Evolutionary conservation across 2,329 filamentous ascomycete species (phyloP).

Genomic region (Coniochaeta sp.): DNA sequence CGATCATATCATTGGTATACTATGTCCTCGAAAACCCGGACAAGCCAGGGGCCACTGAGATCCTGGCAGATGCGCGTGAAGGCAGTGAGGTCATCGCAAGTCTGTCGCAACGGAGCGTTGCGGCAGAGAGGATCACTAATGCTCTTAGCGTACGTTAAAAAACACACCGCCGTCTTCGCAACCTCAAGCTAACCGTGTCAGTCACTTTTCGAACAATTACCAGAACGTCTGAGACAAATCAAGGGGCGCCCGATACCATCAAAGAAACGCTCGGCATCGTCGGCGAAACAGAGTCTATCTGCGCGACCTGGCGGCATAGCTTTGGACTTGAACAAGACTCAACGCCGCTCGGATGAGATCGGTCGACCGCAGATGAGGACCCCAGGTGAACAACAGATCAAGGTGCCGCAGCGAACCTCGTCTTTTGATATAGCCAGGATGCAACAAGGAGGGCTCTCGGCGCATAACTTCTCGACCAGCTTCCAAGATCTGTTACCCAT

Average conservation of each 20-base stretch:
- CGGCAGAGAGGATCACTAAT: constrained; percentile 76
- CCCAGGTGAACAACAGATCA: constrained; percentile 7
- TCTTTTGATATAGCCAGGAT: constrained; percentile 17
- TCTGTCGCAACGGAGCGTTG: constrained; percentile 76
- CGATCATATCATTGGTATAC: constrained; percentile 68
- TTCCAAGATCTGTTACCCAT: constrained; percentile 37
- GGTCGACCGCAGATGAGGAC: constrained; percentile 9
- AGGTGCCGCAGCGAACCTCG: constrained; percentile 12
- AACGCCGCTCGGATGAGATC: constrained; percentile 19
- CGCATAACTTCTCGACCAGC: constrained; percentile 26
- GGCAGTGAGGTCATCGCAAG: constrained; percentile 76
- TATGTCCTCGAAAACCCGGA: constrained; percentile 75
- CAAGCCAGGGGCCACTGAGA: constrained; percentile 65
- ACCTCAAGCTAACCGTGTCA: constrained; percentile 22
- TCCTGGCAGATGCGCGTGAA: constrained; percentile 76
- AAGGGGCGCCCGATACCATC: constrained; percentile 30
- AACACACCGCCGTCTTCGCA: background rate
- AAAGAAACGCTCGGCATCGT: constrained; percentile 50
- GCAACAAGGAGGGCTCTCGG: constrained; percentile 17
- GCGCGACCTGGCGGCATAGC: constrained; percentile 17
- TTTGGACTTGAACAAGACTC: constrained; percentile 11
- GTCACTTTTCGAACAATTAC: constrained; percentile 78
- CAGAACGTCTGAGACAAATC: constrained; percentile 57
- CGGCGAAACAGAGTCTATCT: constrained; percentile 20
- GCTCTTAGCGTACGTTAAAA: constrained; percentile 60